Conservation (phyloP, 148 eudicot genomes). For the Diospyros lotus region DNA sequence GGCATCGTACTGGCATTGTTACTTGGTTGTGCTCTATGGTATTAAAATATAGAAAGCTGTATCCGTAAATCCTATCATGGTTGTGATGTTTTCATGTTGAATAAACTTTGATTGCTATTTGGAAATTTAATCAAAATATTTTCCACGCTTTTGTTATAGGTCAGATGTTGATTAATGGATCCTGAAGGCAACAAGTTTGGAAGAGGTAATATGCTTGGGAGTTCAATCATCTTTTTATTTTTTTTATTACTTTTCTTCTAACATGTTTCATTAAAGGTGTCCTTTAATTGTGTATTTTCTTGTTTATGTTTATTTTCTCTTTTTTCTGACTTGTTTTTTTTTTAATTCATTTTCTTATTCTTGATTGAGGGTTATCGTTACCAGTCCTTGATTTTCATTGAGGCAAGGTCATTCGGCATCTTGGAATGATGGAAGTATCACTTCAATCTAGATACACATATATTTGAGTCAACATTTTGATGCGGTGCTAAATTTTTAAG, state of each 20-base stretch:
- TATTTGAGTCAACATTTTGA: not conserved
- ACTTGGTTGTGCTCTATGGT: not conserved
- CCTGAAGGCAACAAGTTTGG: constrained; percentile 80
- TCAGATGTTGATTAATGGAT: constrained; percentile 69
- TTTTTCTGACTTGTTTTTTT: not conserved
- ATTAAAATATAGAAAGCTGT: not conserved
- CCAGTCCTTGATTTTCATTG: not conserved
- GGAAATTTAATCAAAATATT: not conserved
- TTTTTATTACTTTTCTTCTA: not conserved
- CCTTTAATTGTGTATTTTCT: not conserved
- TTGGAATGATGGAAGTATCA: too few species aligned
- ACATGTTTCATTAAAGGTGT: not conserved
- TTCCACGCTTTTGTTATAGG: constrained; percentile 2
- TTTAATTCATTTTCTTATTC: not conserved
- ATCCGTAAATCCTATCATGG: not conserved
- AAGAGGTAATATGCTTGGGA: constrained; percentile 48
- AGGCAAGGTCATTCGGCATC: not conserved
- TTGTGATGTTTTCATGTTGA: not conserved
- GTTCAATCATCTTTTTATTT: too few species aligned
- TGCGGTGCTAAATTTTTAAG: not conserved
- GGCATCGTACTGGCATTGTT: not conserved
- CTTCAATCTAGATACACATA: not conserved
- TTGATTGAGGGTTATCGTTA: not conserved
- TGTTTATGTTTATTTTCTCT: not conserved
- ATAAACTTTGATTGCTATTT: not conserved